Evolutionary conservation across 352 stramenopile species (phyloP), one percentile per base, ranked within the genome.

Genomic region (Globisporangium abappressorium): DNA sequence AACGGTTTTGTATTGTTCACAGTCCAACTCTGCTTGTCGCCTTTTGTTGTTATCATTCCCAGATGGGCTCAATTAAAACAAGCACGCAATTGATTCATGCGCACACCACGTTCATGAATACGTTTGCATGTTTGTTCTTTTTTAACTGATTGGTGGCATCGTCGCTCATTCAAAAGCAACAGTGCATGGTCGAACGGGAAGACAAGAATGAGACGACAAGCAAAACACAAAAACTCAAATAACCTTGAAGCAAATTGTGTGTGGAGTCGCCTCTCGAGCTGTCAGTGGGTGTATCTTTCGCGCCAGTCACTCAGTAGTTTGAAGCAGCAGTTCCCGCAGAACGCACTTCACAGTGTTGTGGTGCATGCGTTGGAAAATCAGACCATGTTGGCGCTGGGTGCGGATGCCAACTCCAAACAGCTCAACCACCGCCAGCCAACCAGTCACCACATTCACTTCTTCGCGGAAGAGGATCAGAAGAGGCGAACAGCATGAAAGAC

Each of bases 391-490:
- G n/a, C 18, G 22, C 43, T 51, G 18, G 43, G 43, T 51, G 43
- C 43, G 8, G 12, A 12, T 51, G 43, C 15, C 18, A 33, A 36
- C 15, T 36, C 36, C 33, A 28, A 64, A 9, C 36, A 20, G 22
- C 43, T 51, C 43, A 51, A 51, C 22, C 24, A 15, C 24, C 12
- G 41, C n/a, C 41, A 49, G 18, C 24, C 51, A 57, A 12, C 6
- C n/a, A 56, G 46, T 54, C 43, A 28, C 22, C 14, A 8, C 51
- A 26, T 34, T 34, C 51, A 57, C 26, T n/a, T 38, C 14, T 58
- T 24, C 14, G 24, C 14, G 26, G 53, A 58, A 58, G 15, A 36
- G 26, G 38, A 49, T 62, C 57, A 62, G 57, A 62, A 62, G 38
- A 30, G 34, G 57, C 57, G 26, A 58, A 58, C 24, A 26, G 53